Base-by-base conservation (phyloP, 345 rosid genomes). In the Laguncularia racemosa region DNA sequence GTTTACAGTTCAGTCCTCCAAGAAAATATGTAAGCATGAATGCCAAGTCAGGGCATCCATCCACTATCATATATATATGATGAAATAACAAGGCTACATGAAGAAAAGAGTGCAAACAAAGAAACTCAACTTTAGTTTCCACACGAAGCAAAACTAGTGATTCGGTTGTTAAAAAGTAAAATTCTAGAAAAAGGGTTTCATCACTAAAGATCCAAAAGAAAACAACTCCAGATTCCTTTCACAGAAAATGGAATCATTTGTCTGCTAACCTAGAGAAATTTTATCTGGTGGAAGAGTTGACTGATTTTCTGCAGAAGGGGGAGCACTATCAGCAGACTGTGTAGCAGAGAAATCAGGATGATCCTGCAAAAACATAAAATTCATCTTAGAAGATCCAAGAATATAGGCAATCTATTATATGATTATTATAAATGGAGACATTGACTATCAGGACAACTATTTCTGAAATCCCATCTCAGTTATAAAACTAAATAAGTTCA, bases 221-320 rank as follows among this genome's bases (percentile, higher is more conserved):
- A 38, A 16, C 20, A 54, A 33, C 16, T 28, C 15, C 16, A n/a
- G 45, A 43, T 45, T 28, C 28, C 57, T 38, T 15, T 54, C 57
- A 54, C 57, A n/a, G 38, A n/a, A 11, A 54, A 17, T 45, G 19
- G 7, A 33, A 33, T 28, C 57, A 54, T 10, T 54, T 54, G 44
- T 45, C 21, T 38, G 57, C 45, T 38, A n/a, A 20, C 57, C 57
- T 33, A 8, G 46, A 54, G 57, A 38, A 54, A 54, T 28, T 38
- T 54, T 45, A 38, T 20, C 19, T 54, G 20, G 45, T 28, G 45
- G 20, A 45, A 54, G 2, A 54, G 57, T 45, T 20, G 17, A 46
- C 38, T 54, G 57, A 45, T 45, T 38, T 45, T 20, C 19, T 6
- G 46, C 20, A 33, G 20, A 38, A 54, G 44, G 20, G 44, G 44